These are phyloP conservation scores for Cercis canadensis DNA, from an alignment of 306 rosid species.

Conservation along the genomic window DNA sequence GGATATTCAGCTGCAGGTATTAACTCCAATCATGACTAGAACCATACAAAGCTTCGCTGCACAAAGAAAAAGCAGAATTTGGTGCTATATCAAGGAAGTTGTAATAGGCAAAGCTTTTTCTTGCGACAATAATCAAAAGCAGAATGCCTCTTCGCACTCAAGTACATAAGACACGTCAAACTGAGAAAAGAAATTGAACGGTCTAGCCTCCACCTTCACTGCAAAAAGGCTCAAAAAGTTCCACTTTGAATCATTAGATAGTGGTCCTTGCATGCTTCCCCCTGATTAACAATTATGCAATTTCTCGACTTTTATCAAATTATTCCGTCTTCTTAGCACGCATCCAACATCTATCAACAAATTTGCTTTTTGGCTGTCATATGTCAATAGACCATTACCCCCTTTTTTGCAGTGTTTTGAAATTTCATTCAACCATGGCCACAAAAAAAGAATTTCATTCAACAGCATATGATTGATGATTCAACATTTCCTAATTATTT, in stretches of 20 bases:
- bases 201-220: too few species aligned
- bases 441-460: background rate
- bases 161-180: too few species aligned
- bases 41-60: too few species aligned
- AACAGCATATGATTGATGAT: constrained; percentile 21
- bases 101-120: too few species aligned
- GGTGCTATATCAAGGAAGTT: too few species aligned
- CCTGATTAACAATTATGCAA: constrained; percentile 5
- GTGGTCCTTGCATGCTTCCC: too few species aligned
- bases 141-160: too few species aligned
- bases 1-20: constrained; percentile 29
- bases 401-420: constrained; percentile 4
- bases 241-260: too few species aligned
- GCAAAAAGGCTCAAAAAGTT: too few species aligned
- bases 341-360: background rate
- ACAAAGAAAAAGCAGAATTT: too few species aligned
- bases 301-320: constrained; percentile 5
- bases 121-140: too few species aligned
- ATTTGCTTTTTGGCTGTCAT: background rate
- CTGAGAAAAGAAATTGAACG: too few species aligned
- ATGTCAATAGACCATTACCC: constrained; percentile 14
- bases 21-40: background rate
- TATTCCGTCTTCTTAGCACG: constrained; percentile 11
- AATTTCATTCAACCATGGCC: background rate
- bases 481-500: constrained; percentile 5